Evolutionary conservation across 352 stramenopile species (phyloP).

Genomic region (Phytophthora melonis): DNA sequence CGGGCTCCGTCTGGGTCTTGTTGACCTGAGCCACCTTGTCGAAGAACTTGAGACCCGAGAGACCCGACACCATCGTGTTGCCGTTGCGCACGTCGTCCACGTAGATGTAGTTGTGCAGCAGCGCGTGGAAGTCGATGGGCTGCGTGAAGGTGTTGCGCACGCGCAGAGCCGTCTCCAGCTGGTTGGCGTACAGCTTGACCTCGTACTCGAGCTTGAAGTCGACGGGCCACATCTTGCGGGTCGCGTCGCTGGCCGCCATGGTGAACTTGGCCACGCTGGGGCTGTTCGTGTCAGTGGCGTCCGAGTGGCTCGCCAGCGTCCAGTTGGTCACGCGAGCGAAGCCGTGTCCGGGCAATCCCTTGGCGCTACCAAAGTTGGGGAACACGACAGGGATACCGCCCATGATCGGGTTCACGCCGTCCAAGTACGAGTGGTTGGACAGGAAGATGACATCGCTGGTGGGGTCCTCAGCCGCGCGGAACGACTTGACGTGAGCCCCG

Average conservation of each 20-base stretch:
- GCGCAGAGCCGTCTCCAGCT: conserved; percentile 72
- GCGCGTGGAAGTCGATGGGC: conserved; percentile 92
- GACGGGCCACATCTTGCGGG: conserved; percentile 53
- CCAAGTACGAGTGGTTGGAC: conserved; percentile 75
- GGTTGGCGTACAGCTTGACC: conserved; percentile 61
- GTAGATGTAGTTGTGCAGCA: conserved; percentile 95
- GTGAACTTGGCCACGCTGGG: conserved; percentile 43
- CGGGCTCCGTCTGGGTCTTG: conserved; percentile 59
- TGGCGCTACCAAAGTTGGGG: conserved; percentile 85
- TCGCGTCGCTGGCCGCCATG: conserved; percentile 38
- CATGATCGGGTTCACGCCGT: conserved; percentile 90
- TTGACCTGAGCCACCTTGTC: conserved; percentile 87
- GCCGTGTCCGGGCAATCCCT: conserved; percentile 81
- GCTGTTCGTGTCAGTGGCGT: conserved; percentile 16
- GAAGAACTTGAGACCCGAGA: conserved; percentile 82
- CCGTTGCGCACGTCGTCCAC: conserved; percentile 78
- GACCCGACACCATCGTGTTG: conserved; percentile 71
- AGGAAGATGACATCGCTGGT: conserved; percentile 85
- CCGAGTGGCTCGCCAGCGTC: conserved; percentile 33
- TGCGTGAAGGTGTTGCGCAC: conserved; percentile 87
- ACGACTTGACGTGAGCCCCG: conserved; percentile 85
- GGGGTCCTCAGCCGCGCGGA: conserved; percentile 39
- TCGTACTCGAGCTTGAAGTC: conserved; percentile 73
- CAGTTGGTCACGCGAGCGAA: conserved; percentile 80
- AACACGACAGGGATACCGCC: conserved; percentile 93